phyloP scores from a whole-genome alignment of 1,284 basidiomycete genomes.

The Filobasidium uniguttulatum region DNA sequence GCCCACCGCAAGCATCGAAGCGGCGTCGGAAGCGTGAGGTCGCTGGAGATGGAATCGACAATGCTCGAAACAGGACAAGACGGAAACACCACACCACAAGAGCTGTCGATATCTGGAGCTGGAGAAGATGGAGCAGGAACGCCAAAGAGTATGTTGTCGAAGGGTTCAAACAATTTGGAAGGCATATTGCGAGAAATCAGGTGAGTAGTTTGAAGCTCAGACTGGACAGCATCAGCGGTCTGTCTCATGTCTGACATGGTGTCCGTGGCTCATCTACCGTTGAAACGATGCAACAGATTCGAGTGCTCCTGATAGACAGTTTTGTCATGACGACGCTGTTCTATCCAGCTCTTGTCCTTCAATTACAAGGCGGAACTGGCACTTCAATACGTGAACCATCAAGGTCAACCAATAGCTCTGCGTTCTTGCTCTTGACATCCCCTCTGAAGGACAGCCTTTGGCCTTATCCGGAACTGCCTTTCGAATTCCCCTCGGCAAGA shows the following conservation, averaged over 20 bases:
- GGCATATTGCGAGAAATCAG: constrained; percentile 36
- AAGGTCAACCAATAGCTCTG: too few species aligned
- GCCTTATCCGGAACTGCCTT: constrained; percentile 29
- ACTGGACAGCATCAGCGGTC: neutral
- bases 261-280: neutral
- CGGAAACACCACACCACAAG: neutral
- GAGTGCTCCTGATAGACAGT: constrained; percentile 81
- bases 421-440: constrained; percentile 25
- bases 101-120: neutral
- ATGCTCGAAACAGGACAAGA: neutral
- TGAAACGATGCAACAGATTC: constrained; percentile 54
- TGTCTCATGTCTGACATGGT: too few species aligned
- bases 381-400: constrained; percentile 19
- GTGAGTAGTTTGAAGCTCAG: constrained; percentile 17
- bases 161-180: constrained; percentile 32
- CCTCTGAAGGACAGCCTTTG: constrained; percentile 30
- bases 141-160: constrained; percentile 20
- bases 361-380: constrained; percentile 46
- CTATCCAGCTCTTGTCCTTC: constrained; percentile 77
- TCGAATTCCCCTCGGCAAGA: constrained; percentile 18
- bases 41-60: too few species aligned
- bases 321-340: constrained; percentile 92
- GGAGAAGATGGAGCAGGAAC: neutral
- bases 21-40: too few species aligned
- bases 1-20: too few species aligned